These are phyloP conservation scores for Talaromyces sp. DNA, from an alignment of 2,329 filamentous ascomycete genomes.

Conservation along the genomic window DNA sequence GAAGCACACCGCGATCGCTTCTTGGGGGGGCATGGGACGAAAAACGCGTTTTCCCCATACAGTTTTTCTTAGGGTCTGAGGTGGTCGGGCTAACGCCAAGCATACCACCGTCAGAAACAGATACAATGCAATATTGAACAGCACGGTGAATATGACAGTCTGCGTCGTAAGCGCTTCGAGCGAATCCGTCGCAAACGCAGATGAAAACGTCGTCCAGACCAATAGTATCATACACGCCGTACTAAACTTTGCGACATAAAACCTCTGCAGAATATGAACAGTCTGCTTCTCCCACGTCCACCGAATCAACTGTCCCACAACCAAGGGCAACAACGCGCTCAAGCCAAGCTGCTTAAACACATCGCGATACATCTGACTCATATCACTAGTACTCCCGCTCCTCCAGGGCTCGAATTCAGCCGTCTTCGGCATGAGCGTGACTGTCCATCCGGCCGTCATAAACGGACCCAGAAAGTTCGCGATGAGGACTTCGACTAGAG, in stretches of 20 bases:
- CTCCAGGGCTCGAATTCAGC: conserved; percentile 37
- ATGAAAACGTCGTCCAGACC: conserved; percentile 50
- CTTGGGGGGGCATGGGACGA: conserved; percentile 51
- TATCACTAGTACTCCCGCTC: conserved; percentile 49
- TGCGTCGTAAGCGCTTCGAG: conserved; percentile 58
- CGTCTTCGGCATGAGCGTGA: conserved; percentile 52
- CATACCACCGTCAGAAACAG: conserved; percentile 61
- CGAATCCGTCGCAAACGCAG: conserved; percentile 61
- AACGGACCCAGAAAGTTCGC: conserved; percentile 70
- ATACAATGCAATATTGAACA: conserved; percentile 67
- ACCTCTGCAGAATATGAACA: conserved; percentile 47
- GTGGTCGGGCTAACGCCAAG: conserved; percentile 49
- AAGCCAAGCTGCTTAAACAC: conserved; percentile 69
- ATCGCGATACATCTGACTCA: conserved; percentile 62
- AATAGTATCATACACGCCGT: conserved; percentile 50
- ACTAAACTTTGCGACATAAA: conserved; percentile 52
- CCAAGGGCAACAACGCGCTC: conserved; percentile 64
- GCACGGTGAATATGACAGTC: conserved; percentile 65
- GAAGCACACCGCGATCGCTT: conserved; percentile 70
- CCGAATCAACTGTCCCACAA: conserved; percentile 61
- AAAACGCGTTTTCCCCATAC: conserved; percentile 29
- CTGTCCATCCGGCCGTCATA: conserved; percentile 62
- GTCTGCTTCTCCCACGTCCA: conserved; percentile 52
- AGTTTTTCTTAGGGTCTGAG: conserved; percentile 25
- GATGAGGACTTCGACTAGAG: conserved; percentile 67